Percentiles rank a stretch among this genome's conserved stretches.
Conservation (phyloP, 495 filamentous ascomycete species). For the Aspergillus haitiensis region DNA sequence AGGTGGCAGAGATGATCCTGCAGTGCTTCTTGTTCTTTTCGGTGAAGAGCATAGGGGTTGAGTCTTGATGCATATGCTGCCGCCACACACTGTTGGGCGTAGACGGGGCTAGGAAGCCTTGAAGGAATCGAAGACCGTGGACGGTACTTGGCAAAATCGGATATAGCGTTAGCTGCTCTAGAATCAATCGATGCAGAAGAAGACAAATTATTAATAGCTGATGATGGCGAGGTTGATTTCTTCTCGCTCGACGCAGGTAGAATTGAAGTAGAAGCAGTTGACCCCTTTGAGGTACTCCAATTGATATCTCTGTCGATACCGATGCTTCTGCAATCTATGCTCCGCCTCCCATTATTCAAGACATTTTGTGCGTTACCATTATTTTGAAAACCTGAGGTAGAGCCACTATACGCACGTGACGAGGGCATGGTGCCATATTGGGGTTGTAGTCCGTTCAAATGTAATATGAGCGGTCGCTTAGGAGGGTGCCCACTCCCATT, state of each 20-base stretch:
- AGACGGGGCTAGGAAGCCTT: slow-evolving; percentile 66
- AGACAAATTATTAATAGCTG: slow-evolving; percentile 20
- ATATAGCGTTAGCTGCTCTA: slow-evolving; percentile 19
- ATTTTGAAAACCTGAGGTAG: not conserved
- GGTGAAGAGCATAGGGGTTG: slow-evolving; percentile 84
- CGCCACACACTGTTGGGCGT: slow-evolving; percentile 82
- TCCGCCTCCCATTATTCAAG: slow-evolving; percentile 13
- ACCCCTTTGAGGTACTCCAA: slow-evolving; percentile 32
- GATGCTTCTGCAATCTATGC: slow-evolving; percentile 15
- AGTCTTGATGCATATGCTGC: slow-evolving; percentile 88
- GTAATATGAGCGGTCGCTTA: slow-evolving; percentile 3
- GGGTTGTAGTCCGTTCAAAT: slow-evolving; percentile 2
- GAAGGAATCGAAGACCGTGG: slow-evolving; percentile 82
- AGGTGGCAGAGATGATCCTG: slow-evolving; percentile 77
- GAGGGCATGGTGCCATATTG: not conserved
- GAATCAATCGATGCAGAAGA: slow-evolving; percentile 19
- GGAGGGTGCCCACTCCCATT: slow-evolving; percentile 8
- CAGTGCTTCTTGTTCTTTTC: slow-evolving; percentile 78
- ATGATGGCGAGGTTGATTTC: slow-evolving; percentile 37
- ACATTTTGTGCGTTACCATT: not conserved
- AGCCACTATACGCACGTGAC: not conserved
- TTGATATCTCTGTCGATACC: slow-evolving; percentile 26
- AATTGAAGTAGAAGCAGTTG: slow-evolving; percentile 28
- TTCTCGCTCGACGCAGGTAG: slow-evolving; percentile 17
- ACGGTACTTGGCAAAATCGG: slow-evolving; percentile 37